A percentile compares a stretch with the other conserved stretches of the same genome.
Conservation (phyloP, 306 rosid genomes). For the Trifolium pratense region DNA sequence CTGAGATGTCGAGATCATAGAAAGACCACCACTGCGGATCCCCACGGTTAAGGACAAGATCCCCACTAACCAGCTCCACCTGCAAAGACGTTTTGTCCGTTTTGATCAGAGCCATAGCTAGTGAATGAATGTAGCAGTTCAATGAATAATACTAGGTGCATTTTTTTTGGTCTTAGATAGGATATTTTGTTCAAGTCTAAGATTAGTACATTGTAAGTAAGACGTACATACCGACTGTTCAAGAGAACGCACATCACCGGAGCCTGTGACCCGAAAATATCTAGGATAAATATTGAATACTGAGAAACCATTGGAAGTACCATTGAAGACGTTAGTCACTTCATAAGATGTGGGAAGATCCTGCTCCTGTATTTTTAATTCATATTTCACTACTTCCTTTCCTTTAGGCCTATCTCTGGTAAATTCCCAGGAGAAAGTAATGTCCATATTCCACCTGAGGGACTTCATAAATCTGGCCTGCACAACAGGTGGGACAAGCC, state of each 20-base stretch:
- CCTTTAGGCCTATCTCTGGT: slow-evolving; percentile 82
- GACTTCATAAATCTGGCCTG: slow-evolving; percentile 67
- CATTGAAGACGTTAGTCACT: slow-evolving; percentile 70
- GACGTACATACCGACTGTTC: slow-evolving; percentile 57
- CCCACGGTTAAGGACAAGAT: slow-evolving; percentile 70
- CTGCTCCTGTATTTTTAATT: slow-evolving; percentile 40
- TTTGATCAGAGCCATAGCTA: slow-evolving; percentile 31
- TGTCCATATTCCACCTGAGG: slow-evolving; percentile 66
- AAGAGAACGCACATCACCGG: slow-evolving; percentile 75
- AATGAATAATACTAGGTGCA: slow-evolving; percentile 13
- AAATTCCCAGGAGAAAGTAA: slow-evolving; percentile 75
- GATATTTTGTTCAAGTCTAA: slow-evolving; percentile 18
- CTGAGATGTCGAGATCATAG: slow-evolving; percentile 60
- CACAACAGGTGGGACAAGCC: slow-evolving; percentile 87
- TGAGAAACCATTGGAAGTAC: slow-evolving; percentile 67
- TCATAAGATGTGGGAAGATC: slow-evolving; percentile 79
- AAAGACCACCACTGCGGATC: slow-evolving; percentile 84
- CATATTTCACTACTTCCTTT: slow-evolving; percentile 79
- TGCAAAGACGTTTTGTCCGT: slow-evolving; percentile 42
- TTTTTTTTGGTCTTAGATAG: background rate
- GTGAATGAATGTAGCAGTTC: slow-evolving; percentile 27
- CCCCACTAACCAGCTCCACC: slow-evolving; percentile 68
- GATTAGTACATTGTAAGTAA: slow-evolving; percentile 10
- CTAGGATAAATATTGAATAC: slow-evolving; percentile 68
- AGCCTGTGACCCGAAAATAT: slow-evolving; percentile 82